Evolutionary conservation across 73 alveolate species (phyloP).

Genomic region (Paramecium pentaurelia): DNA sequence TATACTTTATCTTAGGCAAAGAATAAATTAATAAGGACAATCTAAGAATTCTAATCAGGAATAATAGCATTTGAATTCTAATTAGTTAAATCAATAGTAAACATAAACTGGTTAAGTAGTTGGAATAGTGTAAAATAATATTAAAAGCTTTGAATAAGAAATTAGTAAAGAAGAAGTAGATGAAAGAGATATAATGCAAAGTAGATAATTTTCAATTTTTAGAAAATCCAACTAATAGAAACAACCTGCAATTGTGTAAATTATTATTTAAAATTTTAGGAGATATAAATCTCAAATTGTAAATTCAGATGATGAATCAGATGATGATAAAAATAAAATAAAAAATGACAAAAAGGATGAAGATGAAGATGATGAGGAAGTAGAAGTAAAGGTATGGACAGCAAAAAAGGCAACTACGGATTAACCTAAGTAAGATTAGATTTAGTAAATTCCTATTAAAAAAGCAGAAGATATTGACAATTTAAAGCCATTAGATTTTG

Average conservation of each 20-base stretch:
- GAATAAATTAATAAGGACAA: neutral
- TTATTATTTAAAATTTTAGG: neutral
- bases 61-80: neutral
- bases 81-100: neutral
- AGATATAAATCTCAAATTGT: neutral
- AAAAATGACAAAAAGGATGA: too few species aligned
- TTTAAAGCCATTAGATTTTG: neutral
- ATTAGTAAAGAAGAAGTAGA: neutral
- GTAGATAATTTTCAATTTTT: neutral
- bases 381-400: neutral
- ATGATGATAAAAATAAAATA: neutral
- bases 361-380: neutral
- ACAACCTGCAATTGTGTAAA: neutral
- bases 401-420: neutral
- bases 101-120: neutral
- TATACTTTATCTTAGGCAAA: neutral
- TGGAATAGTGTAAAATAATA: neutral
- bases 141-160: neutral
- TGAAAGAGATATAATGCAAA: neutral
- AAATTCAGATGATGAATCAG: neutral
- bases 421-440: neutral
- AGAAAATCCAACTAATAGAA: neutral
- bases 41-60: neutral
- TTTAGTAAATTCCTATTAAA: neutral
- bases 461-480: neutral